phyloP scores from a whole-genome alignment of 2,329 filamentous ascomycete genomes.

The Neoascochyta sp. region DNA sequence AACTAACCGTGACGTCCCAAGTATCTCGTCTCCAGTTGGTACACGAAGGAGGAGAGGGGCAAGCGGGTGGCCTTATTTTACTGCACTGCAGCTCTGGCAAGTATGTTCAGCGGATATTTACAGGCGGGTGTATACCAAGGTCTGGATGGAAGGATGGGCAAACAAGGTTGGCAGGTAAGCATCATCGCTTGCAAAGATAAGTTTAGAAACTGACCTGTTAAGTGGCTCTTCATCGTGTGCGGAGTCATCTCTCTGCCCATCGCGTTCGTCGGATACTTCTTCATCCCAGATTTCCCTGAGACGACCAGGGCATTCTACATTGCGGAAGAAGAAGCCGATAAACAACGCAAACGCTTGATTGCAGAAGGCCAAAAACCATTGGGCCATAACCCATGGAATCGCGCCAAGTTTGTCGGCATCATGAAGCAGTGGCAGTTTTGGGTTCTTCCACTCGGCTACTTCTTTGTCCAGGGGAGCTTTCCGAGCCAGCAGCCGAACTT shows the following conservation, averaged over 20 bases:
- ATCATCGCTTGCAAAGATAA: background rate
- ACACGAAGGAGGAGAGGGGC: constrained; percentile 37
- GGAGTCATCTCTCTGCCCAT: constrained; percentile 43
- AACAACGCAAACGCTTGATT: constrained; percentile 19
- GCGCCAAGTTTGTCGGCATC: constrained; percentile 44
- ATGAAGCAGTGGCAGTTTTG: constrained; percentile 49
- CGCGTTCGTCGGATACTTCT: constrained; percentile 43
- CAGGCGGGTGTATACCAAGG: constrained; percentile 34
- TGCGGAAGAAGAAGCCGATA: constrained; percentile 21
- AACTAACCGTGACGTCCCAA: constrained; percentile 3
- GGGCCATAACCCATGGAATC: constrained; percentile 36
- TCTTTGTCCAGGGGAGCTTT: constrained; percentile 36
- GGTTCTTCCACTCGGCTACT: constrained; percentile 47
- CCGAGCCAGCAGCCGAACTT: constrained; percentile 17
- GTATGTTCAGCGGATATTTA: constrained; percentile 36
- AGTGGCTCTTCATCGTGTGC: constrained; percentile 33
- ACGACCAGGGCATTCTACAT: constrained; percentile 38
- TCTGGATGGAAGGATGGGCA: constrained; percentile 23
- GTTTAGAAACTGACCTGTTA: background rate
- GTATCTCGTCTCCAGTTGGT: constrained; percentile 43
- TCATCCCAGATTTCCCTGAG: constrained; percentile 26
- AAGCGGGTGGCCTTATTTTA: constrained; percentile 34
- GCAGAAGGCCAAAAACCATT: constrained; percentile 32
- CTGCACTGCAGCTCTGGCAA: constrained; percentile 28
- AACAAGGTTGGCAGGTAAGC: constrained; percentile 21